Conservation (phyloP, 2,329 filamentous ascomycete genomes). For the Aspergillus sp. region DNA sequence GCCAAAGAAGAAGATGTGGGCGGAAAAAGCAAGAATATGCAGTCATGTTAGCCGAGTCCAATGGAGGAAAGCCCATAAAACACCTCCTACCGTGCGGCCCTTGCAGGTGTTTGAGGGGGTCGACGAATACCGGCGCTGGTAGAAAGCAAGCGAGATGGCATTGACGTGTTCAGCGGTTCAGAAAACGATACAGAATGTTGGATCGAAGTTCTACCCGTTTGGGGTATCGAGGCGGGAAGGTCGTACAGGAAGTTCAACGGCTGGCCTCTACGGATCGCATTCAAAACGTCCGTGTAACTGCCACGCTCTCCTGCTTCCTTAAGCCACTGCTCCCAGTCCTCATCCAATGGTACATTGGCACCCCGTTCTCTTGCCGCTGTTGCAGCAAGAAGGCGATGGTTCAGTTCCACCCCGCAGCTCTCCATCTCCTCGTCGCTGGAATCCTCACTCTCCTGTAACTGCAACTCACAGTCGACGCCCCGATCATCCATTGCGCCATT, state of each 20-base stretch:
- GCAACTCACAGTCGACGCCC: slow-evolving; percentile 21
- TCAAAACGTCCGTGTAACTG: slow-evolving; percentile 40
- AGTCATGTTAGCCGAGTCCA: background rate
- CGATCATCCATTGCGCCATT: slow-evolving; percentile 26
- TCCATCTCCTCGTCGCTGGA: slow-evolving; percentile 48
- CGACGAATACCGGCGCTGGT: slow-evolving; percentile 22
- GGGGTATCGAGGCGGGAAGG: slow-evolving; percentile 19
- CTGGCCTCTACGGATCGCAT: slow-evolving; percentile 38
- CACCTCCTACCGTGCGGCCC: slow-evolving; percentile 26
- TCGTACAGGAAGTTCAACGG: slow-evolving; percentile 33
- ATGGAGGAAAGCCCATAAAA: background rate
- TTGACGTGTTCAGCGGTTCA: slow-evolving; percentile 24
- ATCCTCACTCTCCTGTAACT: slow-evolving; percentile 39
- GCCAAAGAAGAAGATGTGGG: slow-evolving; percentile 8
- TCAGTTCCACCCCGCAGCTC: slow-evolving; percentile 53
- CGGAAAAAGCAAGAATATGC: slow-evolving; percentile 1
- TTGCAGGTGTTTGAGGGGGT: slow-evolving; percentile 24
- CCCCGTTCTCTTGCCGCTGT: slow-evolving; percentile 54
- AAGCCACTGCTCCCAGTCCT: slow-evolving; percentile 58
- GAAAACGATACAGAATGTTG: slow-evolving; percentile 20
- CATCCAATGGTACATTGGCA: slow-evolving; percentile 44
- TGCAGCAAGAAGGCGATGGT: slow-evolving; percentile 53
- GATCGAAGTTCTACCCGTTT: slow-evolving; percentile 18
- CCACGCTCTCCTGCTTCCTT: slow-evolving; percentile 57
- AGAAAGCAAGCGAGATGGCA: slow-evolving; percentile 22